phyloP scores from a whole-genome alignment of 306 rosid species.

The Fagus crenata region DNA sequence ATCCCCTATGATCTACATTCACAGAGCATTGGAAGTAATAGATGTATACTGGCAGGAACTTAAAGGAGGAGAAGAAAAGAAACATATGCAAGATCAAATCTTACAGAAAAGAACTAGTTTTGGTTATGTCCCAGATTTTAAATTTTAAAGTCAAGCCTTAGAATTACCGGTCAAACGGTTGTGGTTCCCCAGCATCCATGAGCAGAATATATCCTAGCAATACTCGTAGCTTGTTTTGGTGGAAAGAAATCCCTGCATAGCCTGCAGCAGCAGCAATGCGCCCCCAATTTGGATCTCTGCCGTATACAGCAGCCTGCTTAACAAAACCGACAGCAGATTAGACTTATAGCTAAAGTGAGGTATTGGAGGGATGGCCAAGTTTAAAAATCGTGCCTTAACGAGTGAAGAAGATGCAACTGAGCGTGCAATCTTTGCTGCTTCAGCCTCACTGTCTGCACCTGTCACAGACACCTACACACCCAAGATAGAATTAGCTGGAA shows the following conservation, averaged over 20 bases:
- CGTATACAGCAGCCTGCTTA: conserved; percentile 80
- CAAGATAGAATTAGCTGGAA: conserved; percentile 22
- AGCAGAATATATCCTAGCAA: conserved; percentile 75
- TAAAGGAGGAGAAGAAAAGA: not conserved
- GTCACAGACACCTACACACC: conserved; percentile 62
- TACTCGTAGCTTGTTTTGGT: conserved; percentile 70
- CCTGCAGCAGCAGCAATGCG: conserved; percentile 95
- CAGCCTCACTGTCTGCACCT: conserved; percentile 75
- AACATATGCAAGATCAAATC: not conserved
- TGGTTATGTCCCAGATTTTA: not conserved
- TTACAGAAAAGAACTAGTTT: not conserved
- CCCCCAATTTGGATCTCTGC: conserved; percentile 99
- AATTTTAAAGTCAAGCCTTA: conserved; percentile 1
- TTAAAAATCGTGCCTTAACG: conserved; percentile 59
- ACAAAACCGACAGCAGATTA: conserved; percentile 21
- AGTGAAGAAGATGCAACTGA: conserved; percentile 88
- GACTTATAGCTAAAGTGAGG: conserved; percentile 9
- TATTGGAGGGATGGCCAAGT: conserved; percentile 7
- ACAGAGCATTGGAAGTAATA: not conserved
- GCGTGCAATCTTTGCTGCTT: conserved; percentile 91
- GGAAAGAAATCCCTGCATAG: conserved; percentile 74
- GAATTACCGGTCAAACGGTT: conserved; percentile 64
- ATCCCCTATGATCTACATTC: too few relatives aligned
- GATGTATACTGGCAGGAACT: conserved; percentile 1
- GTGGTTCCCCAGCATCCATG: conserved; percentile 90